phyloP scores from a whole-genome alignment of 2,329 filamentous ascomycete genomes.

The Aspergillus quadrilineatus region DNA sequence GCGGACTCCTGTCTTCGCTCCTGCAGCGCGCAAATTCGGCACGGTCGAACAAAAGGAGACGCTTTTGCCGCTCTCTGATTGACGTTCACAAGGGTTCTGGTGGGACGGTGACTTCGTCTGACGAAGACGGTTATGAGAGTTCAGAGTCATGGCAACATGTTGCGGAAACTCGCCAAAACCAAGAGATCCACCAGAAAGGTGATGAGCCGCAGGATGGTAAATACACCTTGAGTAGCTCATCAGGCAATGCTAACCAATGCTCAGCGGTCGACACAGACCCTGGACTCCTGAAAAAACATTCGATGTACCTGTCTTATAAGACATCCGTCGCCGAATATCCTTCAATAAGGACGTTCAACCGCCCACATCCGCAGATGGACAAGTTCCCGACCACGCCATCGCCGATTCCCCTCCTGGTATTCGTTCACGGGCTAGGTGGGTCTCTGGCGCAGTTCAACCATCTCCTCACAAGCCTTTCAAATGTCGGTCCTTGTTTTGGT shows the following conservation, averaged over 20 bases:
- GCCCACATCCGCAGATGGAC: conserved; percentile 75
- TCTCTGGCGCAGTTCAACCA: conserved; percentile 84
- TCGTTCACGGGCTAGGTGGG: conserved; percentile 90
- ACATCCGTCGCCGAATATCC: conserved; percentile 70
- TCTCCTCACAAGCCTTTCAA: conserved; percentile 75
- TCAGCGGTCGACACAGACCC: conserved; percentile 62
- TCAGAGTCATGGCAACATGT: conserved; percentile 32
- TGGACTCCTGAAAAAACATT: conserved; percentile 74
- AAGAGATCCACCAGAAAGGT: conserved; percentile 25
- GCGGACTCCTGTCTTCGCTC: conserved; percentile 34
- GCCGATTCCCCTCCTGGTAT: conserved; percentile 80
- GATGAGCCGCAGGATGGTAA: conserved; percentile 33
- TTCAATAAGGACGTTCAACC: conserved; percentile 77
- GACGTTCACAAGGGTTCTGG: conserved; percentile 26
- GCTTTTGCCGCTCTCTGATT: conserved; percentile 21
- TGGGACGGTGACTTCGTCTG: conserved; percentile 35
- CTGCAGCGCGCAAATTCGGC: conserved; percentile 24
- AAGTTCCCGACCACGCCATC: conserved; percentile 72
- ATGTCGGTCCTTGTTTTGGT: conserved; percentile 79
- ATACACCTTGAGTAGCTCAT: conserved; percentile 6
- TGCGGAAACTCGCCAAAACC: conserved; percentile 24
- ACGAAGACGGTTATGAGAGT: conserved; percentile 38
- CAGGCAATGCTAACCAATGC: conserved; percentile 14
- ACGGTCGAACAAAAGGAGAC: conserved; percentile 19
- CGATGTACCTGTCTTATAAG: conserved; percentile 68